Base-by-base conservation (phyloP, 371 early-diverging fungal species). In the Apophysomyces sp. region DNA sequence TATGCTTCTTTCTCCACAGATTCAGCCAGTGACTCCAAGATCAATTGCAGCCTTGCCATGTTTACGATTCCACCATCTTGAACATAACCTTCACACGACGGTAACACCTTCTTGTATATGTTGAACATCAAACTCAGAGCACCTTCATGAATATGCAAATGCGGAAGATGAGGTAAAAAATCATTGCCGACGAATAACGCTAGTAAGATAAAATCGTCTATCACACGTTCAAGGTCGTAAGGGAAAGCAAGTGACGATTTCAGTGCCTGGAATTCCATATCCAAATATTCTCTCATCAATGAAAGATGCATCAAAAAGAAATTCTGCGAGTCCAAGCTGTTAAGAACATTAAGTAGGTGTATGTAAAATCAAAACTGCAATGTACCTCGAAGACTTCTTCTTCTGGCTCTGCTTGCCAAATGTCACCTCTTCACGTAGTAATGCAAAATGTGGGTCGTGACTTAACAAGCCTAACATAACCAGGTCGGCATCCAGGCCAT, bases 401-500 rank as follows among this genome's bases (percentile, higher is more conserved):
- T 83, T 82, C 59, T 82, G 83, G 61, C 79, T 84, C n/a, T 78
- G 62, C 41, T 72, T 72, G 13, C 93, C 94, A 82, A 94, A 97
- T 15, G 89, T 87, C 2, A 98, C 94, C 69, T 99, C 98, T 76
- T 99, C 99, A 64, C 99, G 87, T 66, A 99, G 79, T 29, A 99
- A 84, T 52, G 93, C 87, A 71, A 99, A 94, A 72, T 98, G 96
- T 21, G 97, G 94, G 69, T 98, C 98, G 72, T 98, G 98, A 52
- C 93, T 91, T 41, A 97, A 71, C 55, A 99, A 77, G 4, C 98
- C 98, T 12, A 99, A 84, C 94, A 99, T 98, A 61, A 99, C 94
- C 40, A 99, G 82, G 82, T 99, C 99, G 16, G 99, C 99, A 80
- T 99, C 99, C 54, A 99, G 85, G 13, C 98, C 98, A 77, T 98